A percentile compares a stretch with the other conserved stretches of the same genome.
These are phyloP conservation scores for Rhodotorula sp. DNA, from an alignment of 1,284 basidiomycete species.

Conservation along the genomic window DNA sequence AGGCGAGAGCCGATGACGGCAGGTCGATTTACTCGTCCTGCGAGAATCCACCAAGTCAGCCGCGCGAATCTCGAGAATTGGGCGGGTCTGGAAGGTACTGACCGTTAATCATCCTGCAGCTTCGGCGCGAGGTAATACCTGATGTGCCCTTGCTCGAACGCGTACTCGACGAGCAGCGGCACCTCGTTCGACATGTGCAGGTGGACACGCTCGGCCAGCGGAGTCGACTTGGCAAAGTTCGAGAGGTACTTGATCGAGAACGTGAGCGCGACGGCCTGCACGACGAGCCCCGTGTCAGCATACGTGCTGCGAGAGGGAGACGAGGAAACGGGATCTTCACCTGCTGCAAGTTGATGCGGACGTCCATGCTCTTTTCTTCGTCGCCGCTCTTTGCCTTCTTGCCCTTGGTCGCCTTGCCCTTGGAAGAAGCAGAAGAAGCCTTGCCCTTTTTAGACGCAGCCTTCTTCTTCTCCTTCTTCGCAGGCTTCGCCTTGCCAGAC, in stretches of 20 bases:
- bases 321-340: background rate
- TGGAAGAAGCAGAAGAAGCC: constrained; percentile 7
- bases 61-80: too few species aligned
- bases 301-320: background rate
- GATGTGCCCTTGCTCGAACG: constrained; percentile 77
- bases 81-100: background rate
- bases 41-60: too few species aligned
- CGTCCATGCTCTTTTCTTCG: constrained; percentile 53
- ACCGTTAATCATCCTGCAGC: too few species aligned
- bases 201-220: constrained; percentile 69
- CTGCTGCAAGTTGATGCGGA: constrained; percentile 76
- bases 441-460: background rate
- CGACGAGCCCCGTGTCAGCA: background rate
- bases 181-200: constrained; percentile 90
- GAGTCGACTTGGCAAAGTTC: constrained; percentile 92
- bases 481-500: constrained; percentile 34
- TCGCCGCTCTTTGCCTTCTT: constrained; percentile 39
- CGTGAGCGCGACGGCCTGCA: constrained; percentile 82
- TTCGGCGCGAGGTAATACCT: constrained; percentile 86
- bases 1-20: too few species aligned
- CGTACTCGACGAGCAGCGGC: constrained; percentile 80
- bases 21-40: too few species aligned
- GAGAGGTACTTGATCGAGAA: constrained; percentile 97
- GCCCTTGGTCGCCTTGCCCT: too few species aligned
- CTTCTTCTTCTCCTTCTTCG: constrained; percentile 45